phyloP scores from a whole-genome alignment of 2,329 filamentous ascomycete species.

The Corinectria fuckeliana region DNA sequence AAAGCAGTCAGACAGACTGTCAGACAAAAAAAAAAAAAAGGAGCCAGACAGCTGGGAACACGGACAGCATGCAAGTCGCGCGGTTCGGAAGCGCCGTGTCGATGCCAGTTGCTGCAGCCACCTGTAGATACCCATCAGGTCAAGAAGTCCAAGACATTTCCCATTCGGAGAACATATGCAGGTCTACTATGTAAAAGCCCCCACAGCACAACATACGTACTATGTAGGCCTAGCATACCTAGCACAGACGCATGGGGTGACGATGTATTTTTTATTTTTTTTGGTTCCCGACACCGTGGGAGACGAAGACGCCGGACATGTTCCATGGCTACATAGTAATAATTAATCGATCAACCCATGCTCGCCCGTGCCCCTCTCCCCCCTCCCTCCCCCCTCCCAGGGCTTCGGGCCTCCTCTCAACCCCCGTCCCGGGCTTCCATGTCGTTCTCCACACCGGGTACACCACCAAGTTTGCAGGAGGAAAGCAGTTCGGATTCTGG shows the following conservation, averaged over 20 bases:
- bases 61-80: not conserved
- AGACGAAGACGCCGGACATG: constrained; percentile 14
- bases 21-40: no score
- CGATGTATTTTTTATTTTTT: not conserved
- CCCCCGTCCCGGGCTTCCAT: constrained; percentile 8
- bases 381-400: constrained; percentile 7
- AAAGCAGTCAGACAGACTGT: not conserved
- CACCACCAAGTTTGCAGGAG: not conserved
- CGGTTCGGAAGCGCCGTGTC: constrained; percentile 8
- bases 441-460: constrained; percentile 6
- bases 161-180: not conserved
- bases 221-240: no score
- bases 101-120: constrained; percentile 3
- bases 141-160: not conserved
- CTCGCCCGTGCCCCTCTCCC: no score
- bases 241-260: not conserved
- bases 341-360: constrained; percentile 6
- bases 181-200: no score
- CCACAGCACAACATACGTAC: not conserved
- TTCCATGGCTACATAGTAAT: no score
- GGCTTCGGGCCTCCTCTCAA: constrained; percentile 4
- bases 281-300: constrained; percentile 2
- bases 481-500: constrained; percentile 1
- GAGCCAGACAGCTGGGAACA: constrained; percentile 7
- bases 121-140: not conserved